phyloP scores from a whole-genome alignment of 2,329 filamentous ascomycete genomes.

The Phialophora macrospora region DNA sequence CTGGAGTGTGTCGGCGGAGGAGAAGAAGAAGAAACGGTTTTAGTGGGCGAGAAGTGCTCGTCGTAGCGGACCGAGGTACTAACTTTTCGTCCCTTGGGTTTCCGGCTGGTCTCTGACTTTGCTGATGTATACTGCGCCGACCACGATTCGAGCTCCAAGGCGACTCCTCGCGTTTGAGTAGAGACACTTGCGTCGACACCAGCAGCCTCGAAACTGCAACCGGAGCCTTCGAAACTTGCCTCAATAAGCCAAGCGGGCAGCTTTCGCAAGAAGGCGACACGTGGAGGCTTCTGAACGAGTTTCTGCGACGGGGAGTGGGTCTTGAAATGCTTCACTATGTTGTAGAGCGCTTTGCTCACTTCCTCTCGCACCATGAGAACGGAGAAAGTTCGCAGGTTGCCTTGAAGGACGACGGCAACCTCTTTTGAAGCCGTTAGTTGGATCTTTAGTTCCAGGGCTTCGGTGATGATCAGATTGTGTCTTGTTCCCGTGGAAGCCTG shows the following conservation, averaged over 20 bases:
- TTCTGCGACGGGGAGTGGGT: conserved; percentile 70
- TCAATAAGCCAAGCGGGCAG: conserved; percentile 84
- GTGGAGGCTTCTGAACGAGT: conserved; percentile 50
- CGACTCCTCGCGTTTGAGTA: conserved; percentile 77
- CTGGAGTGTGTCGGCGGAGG: conserved; percentile 55
- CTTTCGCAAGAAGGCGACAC: conserved; percentile 68
- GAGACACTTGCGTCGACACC: conserved; percentile 86
- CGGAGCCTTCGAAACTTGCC: conserved; percentile 81
- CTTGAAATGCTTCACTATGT: conserved; percentile 84
- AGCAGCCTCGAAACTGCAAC: conserved; percentile 88
- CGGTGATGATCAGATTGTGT: conserved; percentile 85
- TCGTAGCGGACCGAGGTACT: conserved; percentile 73
- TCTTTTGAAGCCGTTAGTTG: conserved; percentile 85
- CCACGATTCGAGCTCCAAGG: conserved; percentile 85
- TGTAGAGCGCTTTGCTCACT: conserved; percentile 87
- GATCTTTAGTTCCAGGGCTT: conserved; percentile 83
- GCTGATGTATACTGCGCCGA: conserved; percentile 87
- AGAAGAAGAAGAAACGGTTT: conserved; percentile 56
- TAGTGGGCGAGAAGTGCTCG: conserved; percentile 62
- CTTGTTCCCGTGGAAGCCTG: conserved; percentile 82
- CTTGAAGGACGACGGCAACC: conserved; percentile 78
- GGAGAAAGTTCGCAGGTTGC: conserved; percentile 82
- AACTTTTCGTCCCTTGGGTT: conserved; percentile 69
- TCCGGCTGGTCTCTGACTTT: conserved; percentile 68
- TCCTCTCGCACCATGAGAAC: conserved; percentile 89